Percentiles rank a stretch among this genome's conserved stretches.
These are phyloP conservation scores for Paraurostyla sp. DNA, from an alignment of 73 alveolate genomes.

Conservation along the genomic window DNA sequence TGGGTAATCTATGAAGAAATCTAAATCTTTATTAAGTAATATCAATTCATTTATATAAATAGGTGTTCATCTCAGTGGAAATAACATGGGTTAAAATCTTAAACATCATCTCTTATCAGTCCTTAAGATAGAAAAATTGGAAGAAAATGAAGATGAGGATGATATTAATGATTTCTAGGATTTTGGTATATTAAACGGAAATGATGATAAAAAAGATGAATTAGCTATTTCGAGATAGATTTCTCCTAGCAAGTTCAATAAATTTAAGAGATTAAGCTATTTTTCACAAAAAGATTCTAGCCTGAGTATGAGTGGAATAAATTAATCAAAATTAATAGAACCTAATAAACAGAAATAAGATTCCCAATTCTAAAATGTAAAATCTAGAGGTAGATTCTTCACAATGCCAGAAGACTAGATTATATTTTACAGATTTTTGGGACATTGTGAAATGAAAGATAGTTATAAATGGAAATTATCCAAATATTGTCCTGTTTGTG, in stretches of 20 bases:
- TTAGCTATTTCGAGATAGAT: neutral
- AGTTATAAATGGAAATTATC: neutral
- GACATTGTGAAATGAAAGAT: conserved; percentile 7
- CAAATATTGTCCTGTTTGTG: conserved; percentile 30
- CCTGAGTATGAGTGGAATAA: neutral
- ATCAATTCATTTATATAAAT: neutral
- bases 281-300: neutral
- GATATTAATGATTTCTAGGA: too few species aligned
- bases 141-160: too few species aligned
- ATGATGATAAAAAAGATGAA: too few species aligned
- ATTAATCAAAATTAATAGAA: neutral
- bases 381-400: conserved; percentile 12
- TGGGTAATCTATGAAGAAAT: neutral
- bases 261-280: neutral
- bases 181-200: too few species aligned
- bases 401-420: conserved; percentile 3
- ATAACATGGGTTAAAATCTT: neutral
- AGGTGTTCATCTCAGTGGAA: conserved; percentile 50
- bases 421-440: conserved; percentile 2
- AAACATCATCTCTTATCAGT: neutral
- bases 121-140: neutral
- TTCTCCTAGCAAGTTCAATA: neutral
- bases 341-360: neutral
- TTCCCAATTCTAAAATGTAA: neutral
- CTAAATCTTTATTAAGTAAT: conserved; percentile 24